Conservation (phyloP, 1,284 basidiomycete species). For the Cryptococcus neoformans region DNA sequence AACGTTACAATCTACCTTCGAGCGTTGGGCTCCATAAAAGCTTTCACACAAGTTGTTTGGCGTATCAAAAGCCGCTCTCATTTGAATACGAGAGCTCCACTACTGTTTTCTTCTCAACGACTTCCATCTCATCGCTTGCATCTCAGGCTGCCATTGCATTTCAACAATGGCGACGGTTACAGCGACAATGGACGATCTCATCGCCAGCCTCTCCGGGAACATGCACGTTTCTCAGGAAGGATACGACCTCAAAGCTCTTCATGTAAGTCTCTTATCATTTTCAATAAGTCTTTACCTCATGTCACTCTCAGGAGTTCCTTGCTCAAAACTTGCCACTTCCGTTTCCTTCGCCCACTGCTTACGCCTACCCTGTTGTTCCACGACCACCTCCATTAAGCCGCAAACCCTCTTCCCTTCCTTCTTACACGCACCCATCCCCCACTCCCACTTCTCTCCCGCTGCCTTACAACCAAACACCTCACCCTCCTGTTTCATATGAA, state of each 20-base stretch:
- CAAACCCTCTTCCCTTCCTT: conserved; percentile 12
- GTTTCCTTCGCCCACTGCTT: conserved; percentile 2
- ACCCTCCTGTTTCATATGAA: conserved; percentile 3
- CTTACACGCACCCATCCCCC: conserved; percentile 6
- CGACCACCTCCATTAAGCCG: conserved; percentile 12
- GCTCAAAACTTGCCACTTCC: conserved; percentile 8
- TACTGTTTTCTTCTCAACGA: neutral
- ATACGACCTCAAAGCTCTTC: conserved; percentile 47
- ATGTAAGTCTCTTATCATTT: conserved; percentile 53
- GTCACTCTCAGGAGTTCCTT: conserved; percentile 9
- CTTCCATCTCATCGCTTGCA: neutral
- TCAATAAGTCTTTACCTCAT: neutral
- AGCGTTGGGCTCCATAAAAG: too few species aligned
- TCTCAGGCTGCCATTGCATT: neutral
- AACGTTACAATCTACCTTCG: too few species aligned
- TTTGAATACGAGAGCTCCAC: neutral
- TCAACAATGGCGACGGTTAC: conserved; percentile 28
- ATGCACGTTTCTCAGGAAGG: conserved; percentile 42
- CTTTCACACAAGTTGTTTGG: too few species aligned
- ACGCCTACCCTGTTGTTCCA: conserved; percentile 6
- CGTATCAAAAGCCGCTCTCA: too few species aligned
- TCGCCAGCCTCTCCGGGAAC: conserved; percentile 33
- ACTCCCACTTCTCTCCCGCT: neutral
- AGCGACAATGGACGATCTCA: conserved; percentile 40
- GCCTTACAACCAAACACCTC: conserved; percentile 8